Conservation (phyloP, 2,329 filamentous ascomycete genomes). For the Fusarium nurragi region DNA sequence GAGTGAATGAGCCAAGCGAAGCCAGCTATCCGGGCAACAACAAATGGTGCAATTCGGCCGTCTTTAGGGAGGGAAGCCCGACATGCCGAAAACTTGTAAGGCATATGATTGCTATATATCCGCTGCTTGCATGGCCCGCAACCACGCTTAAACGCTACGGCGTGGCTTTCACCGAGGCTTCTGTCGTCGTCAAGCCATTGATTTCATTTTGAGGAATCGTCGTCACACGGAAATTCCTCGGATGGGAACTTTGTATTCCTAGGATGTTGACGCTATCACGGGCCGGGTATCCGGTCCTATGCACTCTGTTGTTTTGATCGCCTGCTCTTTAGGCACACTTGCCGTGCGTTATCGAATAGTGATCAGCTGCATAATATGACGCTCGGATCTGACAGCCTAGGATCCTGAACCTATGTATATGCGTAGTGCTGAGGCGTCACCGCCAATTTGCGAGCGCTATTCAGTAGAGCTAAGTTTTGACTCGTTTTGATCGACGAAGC, state of each 20-base stretch:
- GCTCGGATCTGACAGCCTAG: neutral
- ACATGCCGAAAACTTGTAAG: slow-evolving; percentile 11
- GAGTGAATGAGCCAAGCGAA: neutral
- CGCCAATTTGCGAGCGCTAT: neutral
- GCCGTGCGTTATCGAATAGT: slow-evolving; percentile 1
- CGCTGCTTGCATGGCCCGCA: slow-evolving; percentile 5
- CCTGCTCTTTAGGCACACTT: neutral
- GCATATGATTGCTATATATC: slow-evolving; percentile 16
- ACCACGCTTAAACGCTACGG: slow-evolving; percentile 1
- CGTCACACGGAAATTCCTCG: slow-evolving; percentile 40
- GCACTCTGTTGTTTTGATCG: slow-evolving; percentile 5
- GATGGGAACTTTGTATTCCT: slow-evolving; percentile 35
- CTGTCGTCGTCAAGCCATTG: slow-evolving; percentile 18
- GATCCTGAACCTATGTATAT: neutral
- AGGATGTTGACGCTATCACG: slow-evolving; percentile 39
- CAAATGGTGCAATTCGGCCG: neutral
- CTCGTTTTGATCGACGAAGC: slow-evolving; percentile 42
- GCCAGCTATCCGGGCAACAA: neutral
- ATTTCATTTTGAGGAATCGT: slow-evolving; percentile 6
- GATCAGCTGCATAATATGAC: slow-evolving; percentile 1
- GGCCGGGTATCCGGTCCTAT: slow-evolving; percentile 35
- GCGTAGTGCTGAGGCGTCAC: neutral
- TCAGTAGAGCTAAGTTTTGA: slow-evolving; percentile 22
- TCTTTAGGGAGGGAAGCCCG: neutral
- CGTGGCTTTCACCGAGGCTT: slow-evolving; percentile 6